A percentile compares a stretch with the other conserved stretches of the same genome.
Conservation (phyloP, 495 filamentous ascomycete species). For the Symbiotaphrina buchneri region DNA sequence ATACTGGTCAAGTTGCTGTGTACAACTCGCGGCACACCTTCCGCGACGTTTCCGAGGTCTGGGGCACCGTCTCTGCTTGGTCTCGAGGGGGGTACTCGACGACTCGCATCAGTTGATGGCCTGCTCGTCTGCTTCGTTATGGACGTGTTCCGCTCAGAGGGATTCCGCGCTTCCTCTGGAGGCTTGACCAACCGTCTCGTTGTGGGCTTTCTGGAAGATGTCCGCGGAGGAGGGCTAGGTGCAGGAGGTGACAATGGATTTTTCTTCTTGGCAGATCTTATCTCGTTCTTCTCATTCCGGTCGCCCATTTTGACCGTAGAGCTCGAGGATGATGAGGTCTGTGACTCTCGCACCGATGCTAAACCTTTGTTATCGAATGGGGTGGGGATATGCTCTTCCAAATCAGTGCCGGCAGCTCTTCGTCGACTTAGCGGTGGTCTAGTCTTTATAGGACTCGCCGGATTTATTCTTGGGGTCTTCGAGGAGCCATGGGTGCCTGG, state of each 20-base stretch:
- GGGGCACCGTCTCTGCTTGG: slow-evolving; percentile 69
- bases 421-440: slow-evolving; percentile 45
- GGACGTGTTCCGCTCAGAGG: slow-evolving; percentile 7
- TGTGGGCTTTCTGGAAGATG: slow-evolving; percentile 32
- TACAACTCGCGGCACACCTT: slow-evolving; percentile 32
- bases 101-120: background rate
- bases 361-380: slow-evolving; percentile 30
- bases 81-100: slow-evolving; percentile 13
- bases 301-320: slow-evolving; percentile 19
- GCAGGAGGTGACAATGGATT: slow-evolving; percentile 24
- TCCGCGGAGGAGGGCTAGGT: slow-evolving; percentile 37
- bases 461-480: slow-evolving; percentile 33
- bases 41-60: slow-evolving; percentile 33
- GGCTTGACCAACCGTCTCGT: background rate
- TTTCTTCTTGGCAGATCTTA: slow-evolving; percentile 20
- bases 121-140: background rate
- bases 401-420: slow-evolving; percentile 26
- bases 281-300: slow-evolving; percentile 12
- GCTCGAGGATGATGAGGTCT: slow-evolving; percentile 14
- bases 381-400: slow-evolving; percentile 22
- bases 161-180: background rate
- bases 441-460: slow-evolving; percentile 39
- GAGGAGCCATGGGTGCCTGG: slow-evolving; percentile 48
- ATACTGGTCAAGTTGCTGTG: slow-evolving; percentile 46
- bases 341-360: slow-evolving; percentile 36